Evolutionary conservation across 1,284 basidiomycete species (phyloP).

Genomic region (Tilletia caries): DNA sequence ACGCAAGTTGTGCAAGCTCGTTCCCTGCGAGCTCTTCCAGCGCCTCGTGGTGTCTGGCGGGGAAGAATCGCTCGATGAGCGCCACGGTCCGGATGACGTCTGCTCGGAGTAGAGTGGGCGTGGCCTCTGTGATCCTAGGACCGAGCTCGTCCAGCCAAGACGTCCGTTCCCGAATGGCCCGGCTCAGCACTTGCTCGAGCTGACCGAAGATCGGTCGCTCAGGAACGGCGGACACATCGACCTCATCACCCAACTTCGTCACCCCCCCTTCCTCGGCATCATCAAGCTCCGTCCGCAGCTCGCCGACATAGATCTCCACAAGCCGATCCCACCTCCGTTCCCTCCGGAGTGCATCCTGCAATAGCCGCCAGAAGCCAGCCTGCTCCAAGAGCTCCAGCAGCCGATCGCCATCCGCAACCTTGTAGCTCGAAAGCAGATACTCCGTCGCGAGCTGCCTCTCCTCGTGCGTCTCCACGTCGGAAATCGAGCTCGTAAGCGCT

Average conservation of each 20-base stretch:
- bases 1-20: conserved; percentile 68
- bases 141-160: conserved; percentile 18
- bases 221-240: neutral
- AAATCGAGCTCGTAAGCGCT: conserved; percentile 68
- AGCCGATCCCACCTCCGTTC: conserved; percentile 74
- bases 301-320: conserved; percentile 71
- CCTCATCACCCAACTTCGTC: neutral
- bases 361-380: conserved; percentile 85
- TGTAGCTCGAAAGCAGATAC: conserved; percentile 88
- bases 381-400: conserved; percentile 70
- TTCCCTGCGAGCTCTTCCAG: conserved; percentile 51
- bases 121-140: conserved; percentile 59
- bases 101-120: conserved; percentile 66
- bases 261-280: conserved; percentile 59
- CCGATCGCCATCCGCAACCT: conserved; percentile 70
- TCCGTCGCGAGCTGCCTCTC: conserved; percentile 93
- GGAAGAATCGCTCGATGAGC: conserved; percentile 67
- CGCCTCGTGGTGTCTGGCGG: conserved; percentile 62
- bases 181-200: conserved; percentile 1
- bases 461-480: conserved; percentile 64
- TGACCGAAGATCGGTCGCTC: conserved; percentile 13
- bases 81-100: conserved; percentile 68
- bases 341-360: conserved; percentile 73
- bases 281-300: conserved; percentile 65
- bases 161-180: conserved; percentile 5